Evolutionary conservation across 2,329 filamentous ascomycete species (phyloP), one percentile per base, ranked within the genome.

Genomic region (Macroventuria anomochaeta): DNA sequence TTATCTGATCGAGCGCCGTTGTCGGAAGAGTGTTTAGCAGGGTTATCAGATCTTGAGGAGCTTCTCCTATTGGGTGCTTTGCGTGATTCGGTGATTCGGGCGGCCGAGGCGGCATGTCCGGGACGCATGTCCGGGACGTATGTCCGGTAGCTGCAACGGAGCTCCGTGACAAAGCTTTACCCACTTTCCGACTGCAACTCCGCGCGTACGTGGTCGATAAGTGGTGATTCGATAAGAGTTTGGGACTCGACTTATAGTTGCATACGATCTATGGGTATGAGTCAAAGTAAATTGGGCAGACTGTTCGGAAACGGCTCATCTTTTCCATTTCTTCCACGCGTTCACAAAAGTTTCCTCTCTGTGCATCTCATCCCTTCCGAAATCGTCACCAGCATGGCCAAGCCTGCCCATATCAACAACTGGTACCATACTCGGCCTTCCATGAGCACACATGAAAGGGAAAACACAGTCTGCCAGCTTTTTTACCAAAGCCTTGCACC

Each of bases 401-500:
- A 31, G 3, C 18, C n/a, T 42, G 0, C 20, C 37, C 18, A 75
- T 3, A 29, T 73, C 65, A 12, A 77, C 61, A 25, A 81, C 53
- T 12, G 80, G 80, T 25, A 81, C 78, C 77, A 81, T 79, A 57
- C 77, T 78, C 15, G 79, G 77, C 43, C 80, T 79, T 0, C 91
- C 91, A 77, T 96, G 91, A 1, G 91, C 91, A 73, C 91, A 96
- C 68, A 91, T 87, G 61, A 95, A 95, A 0, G 91, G 90, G 57
- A 93, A 90, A 0, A 79, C 80, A 61, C 88, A 92, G 0, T 65
- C 68, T 0, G 82, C 80, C n/a, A 95, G 75, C 3, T 79, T 79
- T 1, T 48, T 55, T 0, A 93, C 70, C 28, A 95, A 72, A 0
- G 72, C 68, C 8, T 75, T 61, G 62, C 90, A 93, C 58, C 91